Percentiles rank a stretch among this genome's conserved stretches.
These are phyloP conservation scores for Scheffersomyces segobiensis DNA, from an alignment of 1,139 yeast genomes.

Conservation along the genomic window DNA sequence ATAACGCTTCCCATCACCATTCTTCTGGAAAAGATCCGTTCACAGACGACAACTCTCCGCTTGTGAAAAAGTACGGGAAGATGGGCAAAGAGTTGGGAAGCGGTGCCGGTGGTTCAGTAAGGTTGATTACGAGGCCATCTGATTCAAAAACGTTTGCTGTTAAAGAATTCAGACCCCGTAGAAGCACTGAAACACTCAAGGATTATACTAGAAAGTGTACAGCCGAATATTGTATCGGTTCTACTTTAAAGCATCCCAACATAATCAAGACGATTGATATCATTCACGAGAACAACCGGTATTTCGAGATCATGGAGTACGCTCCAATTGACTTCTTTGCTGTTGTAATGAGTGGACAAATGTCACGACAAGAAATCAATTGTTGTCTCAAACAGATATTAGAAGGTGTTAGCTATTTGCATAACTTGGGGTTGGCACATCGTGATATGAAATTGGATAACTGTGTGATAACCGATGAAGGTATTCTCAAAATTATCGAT, in stretches of 20 bases:
- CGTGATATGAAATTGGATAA: constrained; percentile 94
- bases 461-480: constrained; percentile 84
- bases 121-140: constrained; percentile 75
- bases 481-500: constrained; percentile 88
- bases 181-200: constrained; percentile 78
- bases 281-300: constrained; percentile 79
- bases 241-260: constrained; percentile 91
- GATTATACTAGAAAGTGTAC: constrained; percentile 96
- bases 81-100: constrained; percentile 89
- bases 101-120: constrained; percentile 98
- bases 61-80: constrained; percentile 83
- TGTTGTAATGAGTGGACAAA: constrained; percentile 93
- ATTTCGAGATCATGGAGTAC: constrained; percentile 96
- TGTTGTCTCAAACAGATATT: constrained; percentile 88
- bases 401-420: constrained; percentile 82
- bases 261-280: constrained; percentile 93
- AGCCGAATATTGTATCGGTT: constrained; percentile 96
- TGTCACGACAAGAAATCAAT: constrained; percentile 81
- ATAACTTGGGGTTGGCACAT: constrained; percentile 89
- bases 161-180: constrained; percentile 88
- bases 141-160: constrained; percentile 92
- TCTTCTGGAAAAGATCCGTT: constrained; percentile 39
- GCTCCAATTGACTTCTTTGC: constrained; percentile 97
- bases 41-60: constrained; percentile 58
- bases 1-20: constrained; percentile 34